A percentile compares a stretch with the other conserved stretches of the same genome.
These are phyloP conservation scores for Cinchona pubescens DNA, from an alignment of 257 asterid genomes.

Conservation along the genomic window DNA sequence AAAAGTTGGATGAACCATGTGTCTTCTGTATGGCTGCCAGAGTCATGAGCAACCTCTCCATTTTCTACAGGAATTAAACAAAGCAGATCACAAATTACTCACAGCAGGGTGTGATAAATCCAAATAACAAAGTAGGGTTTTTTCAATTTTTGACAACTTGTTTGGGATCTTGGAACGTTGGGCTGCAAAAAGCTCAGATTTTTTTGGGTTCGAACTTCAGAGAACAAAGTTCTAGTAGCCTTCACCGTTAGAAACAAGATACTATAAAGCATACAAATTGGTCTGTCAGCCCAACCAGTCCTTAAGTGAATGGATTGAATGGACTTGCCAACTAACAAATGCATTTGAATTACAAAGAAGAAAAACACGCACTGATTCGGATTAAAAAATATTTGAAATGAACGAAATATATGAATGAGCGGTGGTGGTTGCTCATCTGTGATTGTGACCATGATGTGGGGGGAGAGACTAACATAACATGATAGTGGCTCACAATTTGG, in stretches of 20 bases:
- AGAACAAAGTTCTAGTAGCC: background rate
- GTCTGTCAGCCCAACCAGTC: background rate
- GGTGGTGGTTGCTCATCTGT: no score
- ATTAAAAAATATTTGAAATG: background rate
- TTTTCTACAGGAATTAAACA: no score
- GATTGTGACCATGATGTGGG: background rate
- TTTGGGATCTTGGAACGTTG: background rate
- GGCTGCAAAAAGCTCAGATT: background rate
- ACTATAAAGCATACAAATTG: background rate
- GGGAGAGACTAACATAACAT: background rate
- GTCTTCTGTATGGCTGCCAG: no score
- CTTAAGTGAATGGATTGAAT: background rate
- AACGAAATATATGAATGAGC: background rate
- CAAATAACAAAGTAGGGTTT: background rate
- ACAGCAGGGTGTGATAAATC: background rate
- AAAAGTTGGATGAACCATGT: no score
- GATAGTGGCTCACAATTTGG: background rate
- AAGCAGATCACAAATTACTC: no score
- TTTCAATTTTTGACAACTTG: background rate
- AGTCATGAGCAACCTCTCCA: no score
- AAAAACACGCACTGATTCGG: no score
- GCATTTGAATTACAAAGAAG: background rate
- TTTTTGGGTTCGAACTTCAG: background rate
- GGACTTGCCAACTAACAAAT: conserved; percentile 1
- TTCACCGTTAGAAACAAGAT: background rate